phyloP scores from a whole-genome alignment of 345 rosid species.

The Orychophragmus violaceus region DNA sequence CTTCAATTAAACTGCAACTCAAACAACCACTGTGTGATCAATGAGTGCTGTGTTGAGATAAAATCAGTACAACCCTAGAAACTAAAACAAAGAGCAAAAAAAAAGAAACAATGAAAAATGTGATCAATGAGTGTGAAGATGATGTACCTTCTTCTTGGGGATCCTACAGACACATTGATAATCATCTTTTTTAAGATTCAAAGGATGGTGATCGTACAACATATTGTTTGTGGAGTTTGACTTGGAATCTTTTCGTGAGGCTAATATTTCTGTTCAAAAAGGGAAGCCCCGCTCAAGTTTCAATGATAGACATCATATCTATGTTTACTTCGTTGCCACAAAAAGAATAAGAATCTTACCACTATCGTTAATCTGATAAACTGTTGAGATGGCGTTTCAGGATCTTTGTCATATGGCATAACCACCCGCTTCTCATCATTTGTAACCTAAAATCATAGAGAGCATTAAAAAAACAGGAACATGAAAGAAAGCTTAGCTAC shows the following conservation, averaged over 20 bases:
- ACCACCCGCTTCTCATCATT: constrained; percentile 3
- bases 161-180: constrained; percentile 9
- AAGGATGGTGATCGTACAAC: too few relatives aligned
- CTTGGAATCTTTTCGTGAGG: too few relatives aligned
- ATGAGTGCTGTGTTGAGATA: neutral
- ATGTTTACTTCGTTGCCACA: too few relatives aligned
- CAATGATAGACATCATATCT: too few relatives aligned
- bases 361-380: constrained; percentile 15
- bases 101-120: too few relatives aligned
- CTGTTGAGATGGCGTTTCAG: constrained; percentile 6
- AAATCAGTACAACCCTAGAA: neutral
- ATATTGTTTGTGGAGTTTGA: too few relatives aligned
- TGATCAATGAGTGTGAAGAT: too few relatives aligned
- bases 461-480: neutral
- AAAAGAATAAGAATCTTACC: constrained; percentile 7
- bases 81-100: neutral
- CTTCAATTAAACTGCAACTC: too few relatives aligned
- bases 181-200: constrained; percentile 11
- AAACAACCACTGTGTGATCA: too few relatives aligned
- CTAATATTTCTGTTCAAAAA: too few relatives aligned
- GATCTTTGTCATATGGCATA: constrained; percentile 11
- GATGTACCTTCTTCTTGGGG: constrained; percentile 28
- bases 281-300: constrained; percentile 27
- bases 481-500: neutral
- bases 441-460: too few relatives aligned